A percentile compares a stretch with the other conserved stretches of the same genome.
These are phyloP conservation scores for Thelephora ganbajun DNA, from an alignment of 768 basidiomycete genomes.

Conservation along the genomic window DNA sequence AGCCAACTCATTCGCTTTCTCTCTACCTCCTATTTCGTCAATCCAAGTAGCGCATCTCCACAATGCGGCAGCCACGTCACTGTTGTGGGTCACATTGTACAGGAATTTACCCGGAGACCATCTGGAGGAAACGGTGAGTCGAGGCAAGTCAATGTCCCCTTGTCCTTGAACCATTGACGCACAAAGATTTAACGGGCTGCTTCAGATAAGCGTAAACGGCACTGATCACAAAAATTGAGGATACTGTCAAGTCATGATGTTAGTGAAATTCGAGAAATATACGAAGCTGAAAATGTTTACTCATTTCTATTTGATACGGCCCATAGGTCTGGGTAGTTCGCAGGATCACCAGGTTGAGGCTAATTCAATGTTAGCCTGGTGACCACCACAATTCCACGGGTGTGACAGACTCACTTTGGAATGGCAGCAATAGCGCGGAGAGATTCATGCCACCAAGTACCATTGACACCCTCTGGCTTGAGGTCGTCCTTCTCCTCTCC, in stretches of 20 bases:
- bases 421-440: slow-evolving; percentile 63
- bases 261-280: background rate
- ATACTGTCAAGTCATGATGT: slow-evolving; percentile 31
- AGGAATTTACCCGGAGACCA: slow-evolving; percentile 72
- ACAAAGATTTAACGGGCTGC: slow-evolving; percentile 81
- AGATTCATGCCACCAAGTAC: slow-evolving; percentile 86
- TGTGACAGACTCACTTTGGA: slow-evolving; percentile 33
- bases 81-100: slow-evolving; percentile 62
- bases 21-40: slow-evolving; percentile 36
- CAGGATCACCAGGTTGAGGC: slow-evolving; percentile 70
- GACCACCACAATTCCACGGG: slow-evolving; percentile 1
- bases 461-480: slow-evolving; percentile 55
- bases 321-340: slow-evolving; percentile 70
- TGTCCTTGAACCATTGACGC: slow-evolving; percentile 12
- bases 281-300: slow-evolving; percentile 5
- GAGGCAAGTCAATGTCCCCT: slow-evolving; percentile 7
- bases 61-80: slow-evolving; percentile 64
- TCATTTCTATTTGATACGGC: slow-evolving; percentile 33
- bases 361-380: slow-evolving; percentile 14
- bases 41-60: slow-evolving; percentile 78
- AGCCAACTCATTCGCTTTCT: slow-evolving; percentile 47
- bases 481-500: slow-evolving; percentile 63
- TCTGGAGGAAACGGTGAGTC: slow-evolving; percentile 20
- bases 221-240: slow-evolving; percentile 51
- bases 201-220: slow-evolving; percentile 73